Base-by-base conservation (phyloP, 2,329 filamentous ascomycete genomes). In the Pyrenophora teres region DNA sequence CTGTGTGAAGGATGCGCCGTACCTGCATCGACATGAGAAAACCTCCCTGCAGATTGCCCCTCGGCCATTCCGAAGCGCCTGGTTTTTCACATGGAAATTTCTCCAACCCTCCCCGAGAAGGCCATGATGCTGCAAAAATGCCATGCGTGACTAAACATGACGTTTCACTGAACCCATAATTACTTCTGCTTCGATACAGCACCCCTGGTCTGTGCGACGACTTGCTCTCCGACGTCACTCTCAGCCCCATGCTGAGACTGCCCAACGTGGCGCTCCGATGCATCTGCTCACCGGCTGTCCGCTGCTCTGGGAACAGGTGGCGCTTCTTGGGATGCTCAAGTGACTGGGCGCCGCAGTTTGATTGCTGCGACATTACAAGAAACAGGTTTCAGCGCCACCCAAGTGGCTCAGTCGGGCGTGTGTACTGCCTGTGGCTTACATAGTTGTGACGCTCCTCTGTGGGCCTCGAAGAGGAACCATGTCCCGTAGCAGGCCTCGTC, bases 11-110 rank as follows among this genome's bases (percentile, higher is more conserved):
- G 46, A 53, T 43, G 42, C 27, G 23, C 48, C 31, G 65, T 60
- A 66, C 63, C 65, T 69, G 65, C 65, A 63, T 68, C 27, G 49
- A 37, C 21, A 40, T 49, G 35, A 49, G 27, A 21, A 44, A 45
- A 42, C 47, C 16, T 32, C 37, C 18, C 43, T 46, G 42, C 42
- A 38, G 23, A 31, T 36, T 49, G 49, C 37, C 39, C 23, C 35
- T 18, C 30, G 18, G 25, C 3, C 18, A 4, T 32, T 47, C 44
- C 30, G 32, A 49, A 43, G 36, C 33, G 46, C 33, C 21, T 18
- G 9, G 25, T 46, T 43, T 43, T 47, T 54, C 37, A 19, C 41
- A 51, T 51, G 40, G 39, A 10, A 41, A 40, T 40, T 40, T 52
- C 42, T 5, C 39, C 35, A 27, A 15, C 33, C 45, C 32, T 40